These are phyloP conservation scores for Trifolium subterraneum DNA, from an alignment of 306 rosid species.

Conservation along the genomic window DNA sequence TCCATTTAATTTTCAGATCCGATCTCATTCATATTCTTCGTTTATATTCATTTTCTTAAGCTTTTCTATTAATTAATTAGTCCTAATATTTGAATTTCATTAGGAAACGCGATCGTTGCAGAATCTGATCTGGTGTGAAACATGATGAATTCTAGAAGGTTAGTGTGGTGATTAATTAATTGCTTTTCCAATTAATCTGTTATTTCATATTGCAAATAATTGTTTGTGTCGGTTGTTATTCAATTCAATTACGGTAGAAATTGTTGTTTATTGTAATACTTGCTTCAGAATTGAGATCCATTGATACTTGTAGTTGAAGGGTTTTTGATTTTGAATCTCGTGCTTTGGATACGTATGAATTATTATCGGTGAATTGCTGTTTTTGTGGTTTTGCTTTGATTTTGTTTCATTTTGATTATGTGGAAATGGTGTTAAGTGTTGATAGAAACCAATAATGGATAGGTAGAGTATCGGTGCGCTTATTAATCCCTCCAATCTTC, in stretches of 20 bases:
- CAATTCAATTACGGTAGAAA: neutral
- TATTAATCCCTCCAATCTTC: slow-evolving; percentile 21
- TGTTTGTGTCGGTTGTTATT: slow-evolving; percentile 27
- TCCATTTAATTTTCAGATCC: slow-evolving; percentile 19
- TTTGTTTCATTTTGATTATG: slow-evolving; percentile 8
- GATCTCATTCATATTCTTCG: neutral
- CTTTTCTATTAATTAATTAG: neutral
- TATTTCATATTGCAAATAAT: neutral
- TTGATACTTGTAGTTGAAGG: slow-evolving; percentile 1
- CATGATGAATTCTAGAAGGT: slow-evolving; percentile 55
- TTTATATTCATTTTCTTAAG: neutral
- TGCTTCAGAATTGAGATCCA: slow-evolving; percentile 38
- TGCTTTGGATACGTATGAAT: neutral
- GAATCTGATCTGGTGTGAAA: slow-evolving; percentile 34
- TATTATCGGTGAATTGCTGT: slow-evolving; percentile 10
- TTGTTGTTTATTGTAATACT: slow-evolving; percentile 10
- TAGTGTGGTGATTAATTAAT: slow-evolving; percentile 11
- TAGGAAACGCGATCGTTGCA: slow-evolving; percentile 20
- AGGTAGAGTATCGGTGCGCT: neutral
- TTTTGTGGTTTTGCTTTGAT: slow-evolving; percentile 6
- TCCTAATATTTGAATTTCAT: neutral
- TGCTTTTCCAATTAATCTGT: neutral
- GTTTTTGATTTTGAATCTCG: slow-evolving; percentile 22
- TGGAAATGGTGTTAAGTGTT: neutral
- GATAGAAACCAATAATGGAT: slow-evolving; percentile 12